Conservation (phyloP, 805 yeast species). For the Zygotorulaspora sp. region DNA sequence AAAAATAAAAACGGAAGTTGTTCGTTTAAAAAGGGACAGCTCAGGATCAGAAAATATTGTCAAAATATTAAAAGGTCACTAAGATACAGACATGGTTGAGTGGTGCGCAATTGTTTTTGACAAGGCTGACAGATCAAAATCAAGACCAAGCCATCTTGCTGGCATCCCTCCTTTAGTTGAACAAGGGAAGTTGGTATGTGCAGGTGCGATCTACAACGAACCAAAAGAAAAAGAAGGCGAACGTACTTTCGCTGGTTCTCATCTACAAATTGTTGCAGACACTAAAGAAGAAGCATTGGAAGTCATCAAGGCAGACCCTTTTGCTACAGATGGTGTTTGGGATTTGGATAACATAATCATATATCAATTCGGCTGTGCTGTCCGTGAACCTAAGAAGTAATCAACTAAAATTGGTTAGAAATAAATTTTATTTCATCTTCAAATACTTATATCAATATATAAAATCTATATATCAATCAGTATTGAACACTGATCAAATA, state of each 20-base stretch:
- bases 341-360: slow-evolving; percentile 59
- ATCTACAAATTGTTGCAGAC: slow-evolving; percentile 58
- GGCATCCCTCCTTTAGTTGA: slow-evolving; percentile 42
- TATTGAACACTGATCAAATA: slow-evolving; percentile 85
- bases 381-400: slow-evolving; percentile 28
- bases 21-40: too few species aligned
- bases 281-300: slow-evolving; percentile 61
- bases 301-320: slow-evolving; percentile 58
- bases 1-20: too few species aligned
- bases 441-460: background rate
- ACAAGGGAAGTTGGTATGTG: slow-evolving; percentile 44
- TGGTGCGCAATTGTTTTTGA: slow-evolving; percentile 69
- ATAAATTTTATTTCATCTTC: too few species aligned
- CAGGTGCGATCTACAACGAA: slow-evolving; percentile 50
- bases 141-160: slow-evolving; percentile 51
- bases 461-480: slow-evolving; percentile 33
- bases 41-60: too few species aligned
- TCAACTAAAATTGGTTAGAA: too few species aligned
- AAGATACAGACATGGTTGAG: slow-evolving; percentile 54
- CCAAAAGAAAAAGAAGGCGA: slow-evolving; percentile 39
- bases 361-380: slow-evolving; percentile 50
- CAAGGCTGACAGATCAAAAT: slow-evolving; percentile 50
- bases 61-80: too few species aligned
- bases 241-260: slow-evolving; percentile 61
- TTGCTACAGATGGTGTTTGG: slow-evolving; percentile 67